Evolutionary conservation across 2,329 filamentous ascomycete species (phyloP).

Genomic region (Periglandula ipomoeae): DNA sequence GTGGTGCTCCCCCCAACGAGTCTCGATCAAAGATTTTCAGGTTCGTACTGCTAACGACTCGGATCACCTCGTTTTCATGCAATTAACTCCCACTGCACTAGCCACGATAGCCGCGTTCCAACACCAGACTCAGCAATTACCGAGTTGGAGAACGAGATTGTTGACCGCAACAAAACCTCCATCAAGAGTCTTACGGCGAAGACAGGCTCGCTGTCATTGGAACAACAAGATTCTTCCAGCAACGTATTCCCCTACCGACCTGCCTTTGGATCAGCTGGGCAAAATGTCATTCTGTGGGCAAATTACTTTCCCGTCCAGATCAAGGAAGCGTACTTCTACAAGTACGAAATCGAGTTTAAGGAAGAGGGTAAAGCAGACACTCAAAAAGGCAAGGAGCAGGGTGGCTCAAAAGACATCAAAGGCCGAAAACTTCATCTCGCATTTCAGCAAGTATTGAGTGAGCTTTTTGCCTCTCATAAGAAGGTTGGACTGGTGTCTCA

Average conservation of each 20-base stretch:
- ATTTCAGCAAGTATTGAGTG: constrained; percentile 27
- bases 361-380: constrained; percentile 32
- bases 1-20: constrained; percentile 15
- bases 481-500: constrained; percentile 33
- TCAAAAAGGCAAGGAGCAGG: constrained; percentile 9
- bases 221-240: constrained; percentile 10
- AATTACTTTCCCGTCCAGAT: constrained; percentile 43
- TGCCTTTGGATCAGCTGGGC: constrained; percentile 37
- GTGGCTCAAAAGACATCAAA: constrained; percentile 23
- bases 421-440: constrained; percentile 35
- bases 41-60: constrained; percentile 9
- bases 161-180: constrained; percentile 20
- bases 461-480: constrained; percentile 23
- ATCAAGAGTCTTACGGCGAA: constrained; percentile 22
- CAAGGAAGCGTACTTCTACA: constrained; percentile 28
- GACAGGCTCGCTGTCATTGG: constrained; percentile 26
- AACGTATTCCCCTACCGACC: constrained; percentile 37
- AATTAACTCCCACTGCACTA: constrained; percentile 8
- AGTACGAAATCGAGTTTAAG: constrained; percentile 34
- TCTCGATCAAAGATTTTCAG: constrained; percentile 12
- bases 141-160: constrained; percentile 31
- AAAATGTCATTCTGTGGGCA: constrained; percentile 36
- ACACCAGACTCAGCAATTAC: constrained; percentile 18
- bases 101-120: constrained; percentile 15
- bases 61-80: too few relatives aligned